phyloP scores from a whole-genome alignment of 495 filamentous ascomycete species.

The Amniculicola lignicola region DNA sequence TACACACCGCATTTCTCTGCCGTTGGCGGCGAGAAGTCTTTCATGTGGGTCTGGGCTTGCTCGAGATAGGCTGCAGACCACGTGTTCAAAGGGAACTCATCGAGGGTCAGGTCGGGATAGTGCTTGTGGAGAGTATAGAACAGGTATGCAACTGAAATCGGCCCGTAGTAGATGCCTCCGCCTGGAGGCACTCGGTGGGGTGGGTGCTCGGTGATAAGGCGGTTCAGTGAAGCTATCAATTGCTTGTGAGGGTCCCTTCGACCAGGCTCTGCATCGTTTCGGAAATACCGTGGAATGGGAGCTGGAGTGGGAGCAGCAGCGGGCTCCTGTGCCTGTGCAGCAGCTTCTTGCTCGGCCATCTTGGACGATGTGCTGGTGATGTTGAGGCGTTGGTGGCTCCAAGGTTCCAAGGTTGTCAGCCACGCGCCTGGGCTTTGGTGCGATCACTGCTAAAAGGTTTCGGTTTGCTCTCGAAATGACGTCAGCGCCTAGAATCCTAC shows the following conservation, averaged over 20 bases:
- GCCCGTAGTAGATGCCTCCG: constrained; percentile 57
- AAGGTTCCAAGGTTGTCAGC: too few species aligned
- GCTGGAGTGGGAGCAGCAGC: neutral
- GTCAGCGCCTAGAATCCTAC: too few species aligned
- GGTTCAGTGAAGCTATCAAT: constrained; percentile 44
- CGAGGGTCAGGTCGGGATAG: constrained; percentile 49
- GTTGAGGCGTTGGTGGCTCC: too few species aligned
- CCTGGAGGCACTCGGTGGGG: constrained; percentile 40
- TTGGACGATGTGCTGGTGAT: too few species aligned
- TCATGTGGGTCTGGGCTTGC: constrained; percentile 46
- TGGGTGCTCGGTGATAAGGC: constrained; percentile 41
- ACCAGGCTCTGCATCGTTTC: constrained; percentile 30
- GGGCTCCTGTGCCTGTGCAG: neutral
- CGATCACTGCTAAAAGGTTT: too few species aligned
- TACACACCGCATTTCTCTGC: constrained; percentile 51
- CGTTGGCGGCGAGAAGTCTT: constrained; percentile 43
- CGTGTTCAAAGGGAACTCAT: constrained; percentile 43
- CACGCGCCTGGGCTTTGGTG: too few species aligned
- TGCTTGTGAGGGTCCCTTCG: constrained; percentile 43
- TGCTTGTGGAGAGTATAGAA: constrained; percentile 52
- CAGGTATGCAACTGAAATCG: constrained; percentile 58
- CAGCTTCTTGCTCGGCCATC: too few species aligned
- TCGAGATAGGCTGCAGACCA: constrained; percentile 49
- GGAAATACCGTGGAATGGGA: constrained; percentile 34
- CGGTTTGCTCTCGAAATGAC: too few species aligned